Conservation (phyloP, 1,284 basidiomycete genomes). For the Rhodotorula glutinis region DNA sequence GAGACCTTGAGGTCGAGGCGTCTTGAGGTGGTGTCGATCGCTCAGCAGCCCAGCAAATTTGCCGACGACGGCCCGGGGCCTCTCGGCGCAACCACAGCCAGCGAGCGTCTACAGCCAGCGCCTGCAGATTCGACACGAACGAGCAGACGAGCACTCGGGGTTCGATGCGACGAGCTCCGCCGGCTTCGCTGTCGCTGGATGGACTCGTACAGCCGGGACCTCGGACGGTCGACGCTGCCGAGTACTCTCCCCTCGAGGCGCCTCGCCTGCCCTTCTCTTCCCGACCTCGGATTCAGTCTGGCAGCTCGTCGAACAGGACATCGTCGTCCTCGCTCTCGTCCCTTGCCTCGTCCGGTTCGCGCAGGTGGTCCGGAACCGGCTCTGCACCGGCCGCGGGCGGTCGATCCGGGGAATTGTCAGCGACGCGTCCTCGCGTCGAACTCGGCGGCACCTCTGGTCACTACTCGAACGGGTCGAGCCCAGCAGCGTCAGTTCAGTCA, state of each 20-base stretch:
- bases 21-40: no score
- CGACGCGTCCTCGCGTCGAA: neutral
- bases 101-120: no score
- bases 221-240: neutral
- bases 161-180: neutral
- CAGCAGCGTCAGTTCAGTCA: neutral
- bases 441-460: neutral
- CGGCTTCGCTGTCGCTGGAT: neutral
- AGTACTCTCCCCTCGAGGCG: conserved; percentile 21
- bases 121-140: no score
- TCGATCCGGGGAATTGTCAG: neutral
- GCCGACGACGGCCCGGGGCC: neutral
- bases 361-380: neutral
- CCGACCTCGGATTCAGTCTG: neutral
- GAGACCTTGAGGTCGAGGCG: no score
- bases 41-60: no score
- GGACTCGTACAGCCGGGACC: neutral
- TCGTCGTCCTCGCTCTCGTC: conserved; percentile 1
- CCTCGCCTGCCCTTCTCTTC: conserved; percentile 17
- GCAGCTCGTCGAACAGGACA: neutral
- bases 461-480: no score
- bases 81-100: no score
- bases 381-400: neutral
- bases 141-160: no score
- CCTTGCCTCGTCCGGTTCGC: neutral